A percentile compares a stretch with the other conserved stretches of the same genome.
phyloP scores from a whole-genome alignment of 768 basidiomycete species.

The Mycena haematopus region DNA sequence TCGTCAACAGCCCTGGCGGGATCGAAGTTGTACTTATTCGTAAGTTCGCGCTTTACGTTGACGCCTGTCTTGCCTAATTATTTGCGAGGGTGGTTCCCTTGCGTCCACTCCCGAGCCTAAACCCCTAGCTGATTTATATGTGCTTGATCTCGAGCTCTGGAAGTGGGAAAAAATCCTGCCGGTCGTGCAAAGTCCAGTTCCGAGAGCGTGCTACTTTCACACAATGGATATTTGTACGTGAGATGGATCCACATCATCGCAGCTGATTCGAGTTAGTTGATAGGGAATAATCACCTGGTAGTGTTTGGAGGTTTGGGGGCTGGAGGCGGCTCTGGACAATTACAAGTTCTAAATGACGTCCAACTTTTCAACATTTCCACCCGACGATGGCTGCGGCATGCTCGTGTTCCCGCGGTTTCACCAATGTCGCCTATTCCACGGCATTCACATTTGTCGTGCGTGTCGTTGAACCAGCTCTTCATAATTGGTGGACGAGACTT shows the following conservation, averaged over 20 bases:
- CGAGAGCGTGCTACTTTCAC: constrained; percentile 28
- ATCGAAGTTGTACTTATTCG: constrained; percentile 30
- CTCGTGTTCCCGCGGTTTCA: not conserved
- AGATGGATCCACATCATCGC: not conserved
- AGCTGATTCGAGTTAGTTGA: not conserved
- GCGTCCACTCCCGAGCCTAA: constrained; percentile 8
- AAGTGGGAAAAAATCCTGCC: constrained; percentile 27
- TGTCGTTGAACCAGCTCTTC: constrained; percentile 16
- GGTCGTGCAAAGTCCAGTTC: constrained; percentile 7
- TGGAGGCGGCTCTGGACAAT: constrained; percentile 1
- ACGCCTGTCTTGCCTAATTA: not conserved
- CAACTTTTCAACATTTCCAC: constrained; percentile 21
- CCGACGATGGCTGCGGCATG: constrained; percentile 18
- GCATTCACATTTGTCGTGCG: constrained; percentile 20
- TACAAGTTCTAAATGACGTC: constrained; percentile 23
- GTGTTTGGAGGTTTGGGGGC: constrained; percentile 29
- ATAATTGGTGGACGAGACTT: constrained; percentile 27
- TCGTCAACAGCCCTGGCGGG: constrained; percentile 25
- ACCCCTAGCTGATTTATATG: constrained; percentile 20
- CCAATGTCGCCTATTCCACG: constrained; percentile 8
- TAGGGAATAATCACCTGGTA: constrained; percentile 31
- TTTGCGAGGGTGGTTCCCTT: constrained; percentile 20
- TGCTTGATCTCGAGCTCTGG: constrained; percentile 28
- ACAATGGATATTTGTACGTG: constrained; percentile 30
- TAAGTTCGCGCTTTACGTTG: constrained; percentile 12